phyloP scores from a whole-genome alignment of 116 monocot genomes.

The Posidonia oceanica region DNA sequence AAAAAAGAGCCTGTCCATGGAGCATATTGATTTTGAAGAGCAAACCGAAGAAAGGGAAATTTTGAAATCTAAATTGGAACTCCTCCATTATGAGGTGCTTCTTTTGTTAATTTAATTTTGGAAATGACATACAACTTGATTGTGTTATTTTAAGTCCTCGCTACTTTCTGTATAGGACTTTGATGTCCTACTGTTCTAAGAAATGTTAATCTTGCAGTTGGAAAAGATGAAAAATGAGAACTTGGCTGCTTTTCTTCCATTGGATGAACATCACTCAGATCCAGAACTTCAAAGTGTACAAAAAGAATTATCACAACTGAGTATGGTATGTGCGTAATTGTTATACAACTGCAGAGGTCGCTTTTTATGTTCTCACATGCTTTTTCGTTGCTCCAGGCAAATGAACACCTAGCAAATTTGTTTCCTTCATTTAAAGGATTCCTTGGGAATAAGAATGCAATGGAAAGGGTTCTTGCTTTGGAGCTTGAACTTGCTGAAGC shows the following conservation, averaged over 20 bases:
- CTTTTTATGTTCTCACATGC: too few species aligned
- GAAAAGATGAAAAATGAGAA: slow-evolving; percentile 75
- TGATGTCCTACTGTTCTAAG: neutral
- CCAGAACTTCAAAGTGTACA: slow-evolving; percentile 53
- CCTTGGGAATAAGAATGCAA: slow-evolving; percentile 51
- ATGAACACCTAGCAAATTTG: slow-evolving; percentile 57
- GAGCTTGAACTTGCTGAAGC: slow-evolving; percentile 87
- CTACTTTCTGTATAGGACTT: neutral
- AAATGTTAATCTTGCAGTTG: slow-evolving; percentile 38
- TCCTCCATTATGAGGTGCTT: slow-evolving; percentile 59
- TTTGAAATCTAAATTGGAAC: slow-evolving; percentile 43
- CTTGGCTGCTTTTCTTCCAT: slow-evolving; percentile 33
- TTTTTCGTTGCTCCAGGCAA: slow-evolving; percentile 34
- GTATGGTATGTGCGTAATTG: slow-evolving; percentile 36
- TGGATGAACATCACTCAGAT: slow-evolving; percentile 30
- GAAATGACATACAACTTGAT: neutral
- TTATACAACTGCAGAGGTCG: too few species aligned
- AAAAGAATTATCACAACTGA: slow-evolving; percentile 56
- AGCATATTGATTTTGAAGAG: neutral
- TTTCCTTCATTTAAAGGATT: slow-evolving; percentile 59
- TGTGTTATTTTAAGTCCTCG: neutral
- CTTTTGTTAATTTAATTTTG: neutral
- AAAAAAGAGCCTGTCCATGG: neutral
- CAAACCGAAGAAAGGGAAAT: slow-evolving; percentile 16
- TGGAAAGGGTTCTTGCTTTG: slow-evolving; percentile 77